A percentile compares a stretch with the other conserved stretches of the same genome.
phyloP scores from a whole-genome alignment of 2,329 filamentous ascomycete genomes.

The Hypoxylon sp. region DNA sequence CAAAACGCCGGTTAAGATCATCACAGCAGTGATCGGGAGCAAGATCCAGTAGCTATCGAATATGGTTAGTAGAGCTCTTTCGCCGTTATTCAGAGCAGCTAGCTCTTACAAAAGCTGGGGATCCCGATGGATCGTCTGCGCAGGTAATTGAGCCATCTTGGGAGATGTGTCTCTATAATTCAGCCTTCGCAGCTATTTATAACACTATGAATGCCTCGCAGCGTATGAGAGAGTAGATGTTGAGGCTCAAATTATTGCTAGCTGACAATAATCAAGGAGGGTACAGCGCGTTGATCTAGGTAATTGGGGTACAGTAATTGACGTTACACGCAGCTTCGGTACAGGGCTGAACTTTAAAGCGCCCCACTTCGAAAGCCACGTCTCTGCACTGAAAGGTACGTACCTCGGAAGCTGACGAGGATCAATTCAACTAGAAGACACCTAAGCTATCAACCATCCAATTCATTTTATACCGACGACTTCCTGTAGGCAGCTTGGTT shows the following conservation, averaged over 20 bases:
- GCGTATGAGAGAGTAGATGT: neutral
- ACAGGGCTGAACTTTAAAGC: constrained; percentile 33
- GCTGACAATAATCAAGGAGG: constrained; percentile 9
- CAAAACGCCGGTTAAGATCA: constrained; percentile 95
- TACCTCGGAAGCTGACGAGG: constrained; percentile 5
- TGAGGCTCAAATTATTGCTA: constrained; percentile 10
- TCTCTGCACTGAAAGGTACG: constrained; percentile 8
- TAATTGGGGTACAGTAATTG: constrained; percentile 3
- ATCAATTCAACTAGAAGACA: constrained; percentile 9
- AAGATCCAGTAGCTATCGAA: constrained; percentile 93
- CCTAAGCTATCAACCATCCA: constrained; percentile 20
- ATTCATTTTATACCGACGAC: constrained; percentile 2
- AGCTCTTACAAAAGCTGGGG: constrained; percentile 89
- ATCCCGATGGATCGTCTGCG: constrained; percentile 98
- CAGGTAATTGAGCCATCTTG: constrained; percentile 81
- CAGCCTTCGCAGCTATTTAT: neutral
- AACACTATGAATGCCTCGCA: neutral
- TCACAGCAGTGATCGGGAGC: constrained; percentile 95
- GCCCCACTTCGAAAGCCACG: constrained; percentile 23
- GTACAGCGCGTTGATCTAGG: neutral
- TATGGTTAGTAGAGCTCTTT: constrained; percentile 25
- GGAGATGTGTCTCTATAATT: constrained; percentile 1
- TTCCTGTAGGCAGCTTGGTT: no score
- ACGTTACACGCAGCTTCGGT: constrained; percentile 28
- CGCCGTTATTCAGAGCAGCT: constrained; percentile 9